Percentiles rank a stretch among this genome's conserved stretches.
These are phyloP conservation scores for Bocquillonia castaneifolia DNA, from an alignment of 441 rosid species.

Conservation along the genomic window DNA sequence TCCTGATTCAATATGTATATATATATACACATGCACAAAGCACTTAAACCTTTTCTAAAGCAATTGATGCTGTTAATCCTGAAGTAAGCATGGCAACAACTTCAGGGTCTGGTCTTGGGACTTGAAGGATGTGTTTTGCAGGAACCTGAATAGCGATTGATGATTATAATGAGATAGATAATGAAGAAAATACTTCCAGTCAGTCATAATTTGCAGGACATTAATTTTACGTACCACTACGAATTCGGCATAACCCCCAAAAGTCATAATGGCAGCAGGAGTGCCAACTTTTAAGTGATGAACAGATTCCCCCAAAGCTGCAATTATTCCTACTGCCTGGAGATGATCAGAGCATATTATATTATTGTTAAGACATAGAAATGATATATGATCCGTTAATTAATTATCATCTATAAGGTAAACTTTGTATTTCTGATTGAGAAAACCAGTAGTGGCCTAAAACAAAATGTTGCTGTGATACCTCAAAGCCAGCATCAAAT, in stretches of 20 bases:
- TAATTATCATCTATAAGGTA: no score
- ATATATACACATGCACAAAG: slow-evolving; percentile 8
- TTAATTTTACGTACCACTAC: slow-evolving; percentile 50
- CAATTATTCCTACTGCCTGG: slow-evolving; percentile 90
- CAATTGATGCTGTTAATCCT: slow-evolving; percentile 92
- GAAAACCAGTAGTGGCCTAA: no score
- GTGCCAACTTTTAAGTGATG: slow-evolving; percentile 70
- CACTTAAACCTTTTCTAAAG: slow-evolving; percentile 81
- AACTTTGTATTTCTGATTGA: no score
- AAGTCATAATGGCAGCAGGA: slow-evolving; percentile 92
- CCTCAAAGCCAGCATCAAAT: slow-evolving; percentile 98
- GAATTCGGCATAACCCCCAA: slow-evolving; percentile 89
- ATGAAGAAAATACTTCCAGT: slow-evolving; percentile 14
- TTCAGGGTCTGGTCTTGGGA: slow-evolving; percentile 93
- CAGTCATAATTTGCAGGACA: slow-evolving; percentile 12
- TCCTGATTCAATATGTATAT: no score
- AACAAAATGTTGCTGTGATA: slow-evolving; percentile 25
- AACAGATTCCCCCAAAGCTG: slow-evolving; percentile 83
- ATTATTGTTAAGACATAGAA: not conserved
- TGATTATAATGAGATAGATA: not conserved
- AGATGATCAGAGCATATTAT: not conserved
- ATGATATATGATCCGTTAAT: no score
- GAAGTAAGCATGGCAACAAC: slow-evolving; percentile 99
- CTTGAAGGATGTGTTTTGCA: slow-evolving; percentile 73
- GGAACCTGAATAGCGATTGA: slow-evolving; percentile 48